Conservation (phyloP, 2,329 filamentous ascomycete genomes). For the Coniochaeta prunicola region DNA sequence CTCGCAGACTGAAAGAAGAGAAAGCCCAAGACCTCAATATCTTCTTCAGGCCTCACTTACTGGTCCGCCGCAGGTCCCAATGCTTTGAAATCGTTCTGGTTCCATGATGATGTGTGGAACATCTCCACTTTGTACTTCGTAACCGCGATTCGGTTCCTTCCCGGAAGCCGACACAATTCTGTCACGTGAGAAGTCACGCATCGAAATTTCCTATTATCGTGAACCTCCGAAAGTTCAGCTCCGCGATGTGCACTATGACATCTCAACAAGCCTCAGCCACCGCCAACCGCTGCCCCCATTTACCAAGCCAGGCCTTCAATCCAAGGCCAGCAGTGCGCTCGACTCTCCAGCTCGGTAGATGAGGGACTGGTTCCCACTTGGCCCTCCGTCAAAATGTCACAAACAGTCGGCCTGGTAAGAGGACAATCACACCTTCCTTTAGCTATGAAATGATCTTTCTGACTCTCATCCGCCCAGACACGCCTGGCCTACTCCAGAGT, state of each 20-base stretch:
- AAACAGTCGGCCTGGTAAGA: constrained; percentile 68
- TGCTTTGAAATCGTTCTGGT: constrained; percentile 25
- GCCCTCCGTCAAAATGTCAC: constrained; percentile 55
- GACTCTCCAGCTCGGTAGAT: constrained; percentile 9
- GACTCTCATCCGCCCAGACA: constrained; percentile 49
- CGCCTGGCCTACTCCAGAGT: constrained; percentile 91
- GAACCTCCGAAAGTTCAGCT: neutral
- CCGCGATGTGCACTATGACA: neutral
- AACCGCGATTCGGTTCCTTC: neutral
- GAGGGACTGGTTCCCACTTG: constrained; percentile 22
- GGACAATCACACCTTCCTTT: constrained; percentile 10
- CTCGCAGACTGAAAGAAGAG: neutral
- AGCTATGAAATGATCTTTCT: constrained; percentile 1
- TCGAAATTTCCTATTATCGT: neutral
- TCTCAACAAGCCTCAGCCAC: neutral
- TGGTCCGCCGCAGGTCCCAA: constrained; percentile 1
- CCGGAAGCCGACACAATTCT: neutral
- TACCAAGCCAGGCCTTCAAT: neutral
- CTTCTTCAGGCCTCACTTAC: neutral
- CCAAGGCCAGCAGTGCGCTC: neutral
- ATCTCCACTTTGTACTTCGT: neutral
- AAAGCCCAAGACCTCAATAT: neutral
- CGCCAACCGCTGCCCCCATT: neutral
- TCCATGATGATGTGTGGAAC: neutral
- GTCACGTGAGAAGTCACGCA: neutral